These are phyloP conservation scores for Orbilia javanica DNA, from an alignment of 2,329 filamentous ascomycete genomes.

Conservation along the genomic window DNA sequence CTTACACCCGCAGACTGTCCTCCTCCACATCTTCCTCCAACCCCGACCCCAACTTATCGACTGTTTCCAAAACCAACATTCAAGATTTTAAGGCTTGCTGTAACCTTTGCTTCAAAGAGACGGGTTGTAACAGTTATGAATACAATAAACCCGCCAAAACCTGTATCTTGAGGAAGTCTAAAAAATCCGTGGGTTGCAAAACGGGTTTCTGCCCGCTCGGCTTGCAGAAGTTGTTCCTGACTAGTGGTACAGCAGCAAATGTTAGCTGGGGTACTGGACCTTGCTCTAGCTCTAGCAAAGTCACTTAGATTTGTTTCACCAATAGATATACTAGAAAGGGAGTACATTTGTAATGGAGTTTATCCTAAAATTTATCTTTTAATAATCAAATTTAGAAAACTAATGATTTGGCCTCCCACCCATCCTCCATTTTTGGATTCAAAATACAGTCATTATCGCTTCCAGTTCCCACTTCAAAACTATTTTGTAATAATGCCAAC, in stretches of 20 bases:
- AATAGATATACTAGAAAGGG: background rate
- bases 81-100: constrained; percentile 19
- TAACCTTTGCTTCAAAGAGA: constrained; percentile 20
- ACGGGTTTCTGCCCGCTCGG: constrained; percentile 16
- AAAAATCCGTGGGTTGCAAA: background rate
- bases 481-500: no score
- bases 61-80: no score
- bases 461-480: no score
- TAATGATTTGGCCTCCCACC: no score
- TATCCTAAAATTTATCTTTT: background rate
- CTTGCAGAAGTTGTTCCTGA: constrained; percentile 1
- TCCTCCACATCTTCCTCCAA: background rate
- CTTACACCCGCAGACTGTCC: background rate
- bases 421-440: background rate
- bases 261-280: constrained; percentile 23
- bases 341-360: background rate
- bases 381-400: background rate
- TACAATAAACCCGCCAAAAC: background rate
- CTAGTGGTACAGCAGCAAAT: background rate
- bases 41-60: no score
- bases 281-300: background rate
- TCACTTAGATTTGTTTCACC: background rate
- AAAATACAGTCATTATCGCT: no score
- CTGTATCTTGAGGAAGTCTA: constrained; percentile 11
- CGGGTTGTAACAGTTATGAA: constrained; percentile 27